A percentile compares a stretch with the other conserved stretches of the same genome.
phyloP scores from a whole-genome alignment of 2,329 filamentous ascomycete species.

The Coniochaeta ligniaria region DNA sequence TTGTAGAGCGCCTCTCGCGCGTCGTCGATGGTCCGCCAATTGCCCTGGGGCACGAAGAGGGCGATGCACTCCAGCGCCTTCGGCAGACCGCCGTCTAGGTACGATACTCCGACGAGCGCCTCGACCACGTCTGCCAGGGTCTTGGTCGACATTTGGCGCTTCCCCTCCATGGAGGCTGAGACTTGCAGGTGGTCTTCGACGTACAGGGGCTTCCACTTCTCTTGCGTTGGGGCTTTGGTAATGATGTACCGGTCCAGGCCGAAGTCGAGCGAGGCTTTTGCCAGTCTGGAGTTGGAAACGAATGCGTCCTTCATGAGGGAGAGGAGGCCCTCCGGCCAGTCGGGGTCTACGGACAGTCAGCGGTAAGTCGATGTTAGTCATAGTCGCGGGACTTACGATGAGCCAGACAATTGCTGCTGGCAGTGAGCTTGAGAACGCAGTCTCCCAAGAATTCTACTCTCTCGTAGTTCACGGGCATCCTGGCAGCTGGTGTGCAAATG shows the following conservation, averaged over 20 bases:
- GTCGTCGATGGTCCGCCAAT: constrained; percentile 41
- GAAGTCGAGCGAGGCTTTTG: constrained; percentile 51
- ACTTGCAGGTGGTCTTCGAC: constrained; percentile 26
- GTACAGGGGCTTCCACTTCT: constrained; percentile 66
- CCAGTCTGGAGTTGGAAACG: constrained; percentile 70
- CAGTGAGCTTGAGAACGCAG: constrained; percentile 68
- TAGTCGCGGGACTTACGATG: constrained; percentile 31
- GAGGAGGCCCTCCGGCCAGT: constrained; percentile 72
- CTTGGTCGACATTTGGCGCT: constrained; percentile 59
- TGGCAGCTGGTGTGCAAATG: constrained; percentile 58
- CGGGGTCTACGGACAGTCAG: constrained; percentile 37
- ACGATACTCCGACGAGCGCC: constrained; percentile 71
- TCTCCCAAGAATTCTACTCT: constrained; percentile 84
- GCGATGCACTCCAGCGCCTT: constrained; percentile 59
- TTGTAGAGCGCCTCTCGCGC: constrained; percentile 36
- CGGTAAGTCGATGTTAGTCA: background rate
- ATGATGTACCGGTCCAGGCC: constrained; percentile 71
- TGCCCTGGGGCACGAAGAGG: constrained; percentile 54
- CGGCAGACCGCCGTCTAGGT: constrained; percentile 57
- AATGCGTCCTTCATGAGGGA: constrained; percentile 59
- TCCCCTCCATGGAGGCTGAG: constrained; percentile 10
- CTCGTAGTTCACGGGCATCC: constrained; percentile 64
- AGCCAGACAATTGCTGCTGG: constrained; percentile 56
- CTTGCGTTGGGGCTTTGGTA: constrained; percentile 56
- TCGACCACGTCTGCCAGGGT: constrained; percentile 83